A percentile compares a stretch with the other conserved stretches of the same genome.
Conservation (phyloP, 768 basidiomycete genomes). For the Tulasnella sp. region DNA sequence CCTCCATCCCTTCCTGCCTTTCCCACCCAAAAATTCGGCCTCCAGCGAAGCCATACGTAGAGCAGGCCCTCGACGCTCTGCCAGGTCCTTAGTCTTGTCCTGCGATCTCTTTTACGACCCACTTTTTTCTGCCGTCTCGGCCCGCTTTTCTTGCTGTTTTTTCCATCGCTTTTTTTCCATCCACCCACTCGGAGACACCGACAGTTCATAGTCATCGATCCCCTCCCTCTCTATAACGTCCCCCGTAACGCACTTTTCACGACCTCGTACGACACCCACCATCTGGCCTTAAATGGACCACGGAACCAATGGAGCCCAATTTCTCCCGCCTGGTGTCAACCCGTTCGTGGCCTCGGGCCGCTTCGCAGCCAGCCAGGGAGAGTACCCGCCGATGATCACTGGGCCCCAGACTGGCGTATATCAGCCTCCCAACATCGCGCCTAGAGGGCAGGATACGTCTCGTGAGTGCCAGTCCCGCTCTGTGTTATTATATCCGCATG, state of each 20-base stretch:
- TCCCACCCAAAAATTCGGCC: conserved; percentile 11
- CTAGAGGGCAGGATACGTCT: neutral
- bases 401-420: conserved; percentile 8
- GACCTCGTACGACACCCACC: conserved; percentile 16
- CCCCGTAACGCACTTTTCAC: conserved; percentile 17
- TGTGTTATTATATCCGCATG: neutral
- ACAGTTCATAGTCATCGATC: conserved; percentile 9
- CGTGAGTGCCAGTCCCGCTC: neutral
- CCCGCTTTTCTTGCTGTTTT: conserved; percentile 19
- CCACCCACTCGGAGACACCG: conserved; percentile 8
- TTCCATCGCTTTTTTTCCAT: conserved; percentile 8
- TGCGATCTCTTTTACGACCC: conserved; percentile 7
- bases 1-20: conserved; percentile 8
- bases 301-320: conserved; percentile 2
- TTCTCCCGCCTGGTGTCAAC: conserved; percentile 7
- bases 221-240: conserved; percentile 17
- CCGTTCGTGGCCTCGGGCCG: neutral
- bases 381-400: neutral
- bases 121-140: neutral
- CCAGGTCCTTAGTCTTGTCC: neutral
- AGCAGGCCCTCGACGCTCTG: conserved; percentile 9
- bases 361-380: conserved; percentile 8
- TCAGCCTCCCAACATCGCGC: conserved; percentile 3
- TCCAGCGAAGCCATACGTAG: conserved; percentile 14
- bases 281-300: conserved; percentile 5